Conservation (phyloP, 164 flowering plant genomes). For the Liquidambar formosana region DNA sequence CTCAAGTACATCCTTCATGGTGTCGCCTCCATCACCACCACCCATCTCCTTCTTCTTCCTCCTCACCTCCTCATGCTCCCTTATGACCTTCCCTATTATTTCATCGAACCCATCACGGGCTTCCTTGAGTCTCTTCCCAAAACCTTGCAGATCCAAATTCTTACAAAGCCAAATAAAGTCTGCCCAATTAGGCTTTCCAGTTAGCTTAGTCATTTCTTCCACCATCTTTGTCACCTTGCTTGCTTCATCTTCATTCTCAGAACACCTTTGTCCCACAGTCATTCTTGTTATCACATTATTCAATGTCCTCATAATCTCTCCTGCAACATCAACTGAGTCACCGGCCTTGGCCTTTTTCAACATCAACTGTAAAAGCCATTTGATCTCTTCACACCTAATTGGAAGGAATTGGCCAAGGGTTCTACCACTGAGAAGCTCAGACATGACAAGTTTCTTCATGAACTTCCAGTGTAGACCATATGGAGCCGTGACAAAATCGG, state of each 20-base stretch:
- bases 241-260: constrained; percentile 25
- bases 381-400: constrained; percentile 26
- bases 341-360: constrained; percentile 12
- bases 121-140: constrained; percentile 15
- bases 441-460: constrained; percentile 52
- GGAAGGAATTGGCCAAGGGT: constrained; percentile 20
- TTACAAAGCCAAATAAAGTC: constrained; percentile 28
- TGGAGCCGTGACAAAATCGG: constrained; percentile 32
- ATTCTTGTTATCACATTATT: constrained; percentile 34
- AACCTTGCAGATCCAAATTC: constrained; percentile 29
- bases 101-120: constrained; percentile 18
- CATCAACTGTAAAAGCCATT: constrained; percentile 16
- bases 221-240: constrained; percentile 33
- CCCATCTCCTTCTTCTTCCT: neutral
- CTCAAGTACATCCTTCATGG: constrained; percentile 21
- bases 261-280: constrained; percentile 32
- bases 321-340: constrained; percentile 18
- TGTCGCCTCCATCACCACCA: neutral
- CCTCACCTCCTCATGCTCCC: constrained; percentile 15
- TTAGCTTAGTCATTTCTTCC: constrained; percentile 19
- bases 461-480: constrained; percentile 58
- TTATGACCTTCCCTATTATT: constrained; percentile 37
- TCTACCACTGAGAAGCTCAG: constrained; percentile 32
- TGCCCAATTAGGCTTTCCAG: constrained; percentile 26
- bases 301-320: constrained; percentile 20